Percentiles rank a stretch among this genome's conserved stretches.
Evolutionary conservation across 164 flowering plant species (phyloP).

Genomic region (Chimonanthus praecox): DNA sequence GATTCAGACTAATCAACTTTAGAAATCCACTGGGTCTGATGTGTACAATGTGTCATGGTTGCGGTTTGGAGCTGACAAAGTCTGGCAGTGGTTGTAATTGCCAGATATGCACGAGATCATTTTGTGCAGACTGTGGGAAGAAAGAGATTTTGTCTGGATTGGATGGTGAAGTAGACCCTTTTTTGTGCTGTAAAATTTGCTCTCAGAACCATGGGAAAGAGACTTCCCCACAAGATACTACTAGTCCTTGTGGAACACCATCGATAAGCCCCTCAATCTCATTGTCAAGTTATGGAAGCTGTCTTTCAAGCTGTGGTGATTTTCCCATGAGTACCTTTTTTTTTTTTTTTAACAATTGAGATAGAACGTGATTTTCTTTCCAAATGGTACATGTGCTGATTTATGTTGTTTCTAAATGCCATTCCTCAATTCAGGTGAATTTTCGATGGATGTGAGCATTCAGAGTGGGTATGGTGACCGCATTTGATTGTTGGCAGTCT

Average conservation of each 20-base stretch:
- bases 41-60: constrained; percentile 37
- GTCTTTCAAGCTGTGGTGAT: constrained; percentile 55
- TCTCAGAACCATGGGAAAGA: constrained; percentile 28
- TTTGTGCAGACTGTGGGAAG: constrained; percentile 8
- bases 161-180: constrained; percentile 14
- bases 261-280: constrained; percentile 49
- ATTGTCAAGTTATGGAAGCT: constrained; percentile 45
- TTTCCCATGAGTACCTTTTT: constrained; percentile 6
- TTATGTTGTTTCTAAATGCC: constrained; percentile 5
- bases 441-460: constrained; percentile 43
- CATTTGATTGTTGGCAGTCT: constrained; percentile 3
- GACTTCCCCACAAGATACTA: constrained; percentile 15
- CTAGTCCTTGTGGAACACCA: constrained; percentile 26
- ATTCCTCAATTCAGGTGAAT: constrained; percentile 46
- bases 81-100: constrained; percentile 7
- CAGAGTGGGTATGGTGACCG: constrained; percentile 35
- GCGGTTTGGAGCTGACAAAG: constrained; percentile 22
- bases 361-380: background rate
- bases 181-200: constrained; percentile 30
- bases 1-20: background rate
- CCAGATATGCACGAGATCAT: background rate
- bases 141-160: constrained; percentile 7
- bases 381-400: background rate
- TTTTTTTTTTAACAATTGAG: background rate
- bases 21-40: constrained; percentile 15